phyloP scores from a whole-genome alignment of 768 basidiomycete genomes.

The Pleurotus pulmonarius region DNA sequence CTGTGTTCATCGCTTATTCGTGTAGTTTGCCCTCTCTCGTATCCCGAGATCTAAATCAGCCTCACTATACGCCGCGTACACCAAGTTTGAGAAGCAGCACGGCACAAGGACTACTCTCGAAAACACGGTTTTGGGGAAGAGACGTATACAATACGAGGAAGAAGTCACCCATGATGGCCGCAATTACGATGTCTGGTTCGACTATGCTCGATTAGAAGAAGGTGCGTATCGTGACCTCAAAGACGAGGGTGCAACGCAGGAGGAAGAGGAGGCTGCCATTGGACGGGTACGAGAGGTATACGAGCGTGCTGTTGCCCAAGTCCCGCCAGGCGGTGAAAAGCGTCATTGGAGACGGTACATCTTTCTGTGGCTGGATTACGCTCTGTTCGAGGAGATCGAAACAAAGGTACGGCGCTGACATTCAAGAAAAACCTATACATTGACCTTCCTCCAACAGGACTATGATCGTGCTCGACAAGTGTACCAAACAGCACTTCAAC shows the following conservation, averaged over 20 bases:
- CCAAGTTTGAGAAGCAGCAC: slow-evolving; percentile 97
- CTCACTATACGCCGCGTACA: slow-evolving; percentile 85
- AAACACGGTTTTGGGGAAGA: slow-evolving; percentile 91
- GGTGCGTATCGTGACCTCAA: slow-evolving; percentile 73
- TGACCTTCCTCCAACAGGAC: slow-evolving; percentile 47
- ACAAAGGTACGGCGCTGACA: slow-evolving; percentile 58
- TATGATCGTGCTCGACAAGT: slow-evolving; percentile 83
- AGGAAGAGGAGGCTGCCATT: slow-evolving; percentile 61
- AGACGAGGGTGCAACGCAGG: slow-evolving; percentile 69
- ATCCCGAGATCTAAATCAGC: slow-evolving; percentile 91
- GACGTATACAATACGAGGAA: slow-evolving; percentile 98
- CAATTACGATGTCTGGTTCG: slow-evolving; percentile 99
- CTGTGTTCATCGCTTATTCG: not conserved
- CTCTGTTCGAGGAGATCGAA: slow-evolving; percentile 95
- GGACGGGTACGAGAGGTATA: slow-evolving; percentile 88
- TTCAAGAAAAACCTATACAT: not conserved
- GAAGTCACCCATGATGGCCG: slow-evolving; percentile 87
- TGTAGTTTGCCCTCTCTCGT: slow-evolving; percentile 89
- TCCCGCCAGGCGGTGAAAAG: slow-evolving; percentile 93
- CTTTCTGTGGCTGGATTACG: slow-evolving; percentile 93
- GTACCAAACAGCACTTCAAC: slow-evolving; percentile 82
- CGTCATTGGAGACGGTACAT: slow-evolving; percentile 88
- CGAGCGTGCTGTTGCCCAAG: slow-evolving; percentile 91
- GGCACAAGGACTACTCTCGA: slow-evolving; percentile 87
- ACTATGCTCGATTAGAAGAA: slow-evolving; percentile 91